These are phyloP conservation scores for Maudiozyma bulderi DNA, from an alignment of 805 yeast genomes.

Conservation along the genomic window DNA sequence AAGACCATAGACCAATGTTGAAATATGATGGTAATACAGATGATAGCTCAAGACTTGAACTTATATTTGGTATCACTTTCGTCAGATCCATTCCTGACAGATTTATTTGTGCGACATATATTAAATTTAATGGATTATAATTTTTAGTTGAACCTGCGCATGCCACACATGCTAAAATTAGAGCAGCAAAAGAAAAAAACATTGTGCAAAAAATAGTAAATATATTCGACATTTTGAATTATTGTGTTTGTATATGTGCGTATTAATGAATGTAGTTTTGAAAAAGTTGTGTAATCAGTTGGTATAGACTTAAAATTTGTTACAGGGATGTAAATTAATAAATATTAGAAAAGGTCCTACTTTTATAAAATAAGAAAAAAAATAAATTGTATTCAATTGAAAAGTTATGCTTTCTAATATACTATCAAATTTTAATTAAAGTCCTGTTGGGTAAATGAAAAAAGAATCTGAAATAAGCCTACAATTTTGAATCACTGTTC, in stretches of 20 bases:
- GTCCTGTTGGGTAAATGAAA: no score
- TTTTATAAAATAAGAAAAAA: no score
- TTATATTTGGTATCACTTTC: slow-evolving; percentile 5
- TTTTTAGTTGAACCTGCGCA: slow-evolving; percentile 43
- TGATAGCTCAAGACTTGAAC: slow-evolving; percentile 10
- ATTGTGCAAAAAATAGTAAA: slow-evolving; percentile 15
- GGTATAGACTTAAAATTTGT: no score
- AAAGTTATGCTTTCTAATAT: no score
- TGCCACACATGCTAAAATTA: slow-evolving; percentile 40
- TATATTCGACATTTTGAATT: slow-evolving; percentile 13
- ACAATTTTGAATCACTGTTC: no score
- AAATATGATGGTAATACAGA: slow-evolving; percentile 36
- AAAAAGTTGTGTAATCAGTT: no score
- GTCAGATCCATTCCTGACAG: slow-evolving; percentile 26
- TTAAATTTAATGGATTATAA: slow-evolving; percentile 33
- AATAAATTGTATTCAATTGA: no score
- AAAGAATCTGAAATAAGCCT: no score
- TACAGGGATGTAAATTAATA: no score
- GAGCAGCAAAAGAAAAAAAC: slow-evolving; percentile 33
- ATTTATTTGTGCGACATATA: slow-evolving; percentile 42
- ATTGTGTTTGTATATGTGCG: background rate
- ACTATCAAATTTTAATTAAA: no score
- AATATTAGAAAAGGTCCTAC: no score
- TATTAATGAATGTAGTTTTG: background rate
- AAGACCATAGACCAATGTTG: slow-evolving; percentile 55